phyloP scores from a whole-genome alignment of 441 rosid genomes.

The Kokia cookei region DNA sequence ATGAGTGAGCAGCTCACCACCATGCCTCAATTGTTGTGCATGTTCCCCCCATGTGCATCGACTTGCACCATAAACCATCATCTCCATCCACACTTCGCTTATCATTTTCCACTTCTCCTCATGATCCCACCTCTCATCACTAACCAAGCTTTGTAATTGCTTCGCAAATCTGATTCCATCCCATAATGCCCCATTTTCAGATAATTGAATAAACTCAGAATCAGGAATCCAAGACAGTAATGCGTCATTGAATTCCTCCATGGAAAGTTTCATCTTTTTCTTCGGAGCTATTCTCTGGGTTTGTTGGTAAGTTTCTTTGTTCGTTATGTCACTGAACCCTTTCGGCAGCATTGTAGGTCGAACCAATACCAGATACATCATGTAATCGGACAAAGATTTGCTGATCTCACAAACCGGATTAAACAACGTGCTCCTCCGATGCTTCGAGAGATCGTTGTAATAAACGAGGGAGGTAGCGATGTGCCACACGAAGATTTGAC shows the following conservation, averaged over 20 bases:
- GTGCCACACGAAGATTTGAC: slow-evolving; percentile 9
- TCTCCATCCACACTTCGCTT: slow-evolving; percentile 15
- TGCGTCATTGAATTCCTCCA: too few species aligned
- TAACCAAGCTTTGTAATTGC: background rate
- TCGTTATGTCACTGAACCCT: slow-evolving; percentile 12
- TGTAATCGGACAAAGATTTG: slow-evolving; percentile 8
- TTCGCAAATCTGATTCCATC: slow-evolving; percentile 5
- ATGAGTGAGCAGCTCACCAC: too few species aligned
- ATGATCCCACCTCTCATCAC: background rate
- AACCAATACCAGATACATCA: slow-evolving; percentile 9
- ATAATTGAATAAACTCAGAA: too few species aligned
- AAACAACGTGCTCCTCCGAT: background rate
- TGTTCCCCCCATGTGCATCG: slow-evolving; percentile 16
- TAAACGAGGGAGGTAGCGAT: slow-evolving; percentile 12
- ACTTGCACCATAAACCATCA: slow-evolving; percentile 11
- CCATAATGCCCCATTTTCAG: background rate
- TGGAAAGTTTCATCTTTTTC: too few species aligned
- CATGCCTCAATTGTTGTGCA: slow-evolving; percentile 8
- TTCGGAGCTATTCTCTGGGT: too few species aligned
- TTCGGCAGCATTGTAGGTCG: slow-evolving; percentile 15
- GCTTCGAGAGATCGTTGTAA: background rate
- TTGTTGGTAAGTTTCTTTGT: slow-evolving; percentile 5
- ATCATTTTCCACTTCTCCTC: slow-evolving; percentile 14
- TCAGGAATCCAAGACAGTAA: background rate
- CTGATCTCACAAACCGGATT: background rate